Conservation (phyloP, 257 asterid genomes). For the Mitragyna speciosa region DNA sequence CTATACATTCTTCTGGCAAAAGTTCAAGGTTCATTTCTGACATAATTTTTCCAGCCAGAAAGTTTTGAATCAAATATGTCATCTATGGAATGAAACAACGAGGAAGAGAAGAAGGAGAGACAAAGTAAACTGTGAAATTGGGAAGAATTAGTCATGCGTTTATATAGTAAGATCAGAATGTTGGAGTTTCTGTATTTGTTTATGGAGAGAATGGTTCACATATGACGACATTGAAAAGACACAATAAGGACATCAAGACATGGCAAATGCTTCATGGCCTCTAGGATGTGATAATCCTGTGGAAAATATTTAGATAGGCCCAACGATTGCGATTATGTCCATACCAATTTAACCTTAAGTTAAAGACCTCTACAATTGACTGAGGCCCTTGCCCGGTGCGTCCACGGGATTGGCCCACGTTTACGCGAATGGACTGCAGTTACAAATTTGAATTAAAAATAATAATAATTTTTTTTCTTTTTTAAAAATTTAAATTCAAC, state of each 20-base stretch:
- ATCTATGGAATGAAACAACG: neutral
- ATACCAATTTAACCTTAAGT: neutral
- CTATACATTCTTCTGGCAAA: slow-evolving; percentile 64
- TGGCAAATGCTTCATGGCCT: neutral
- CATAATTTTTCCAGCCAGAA: neutral
- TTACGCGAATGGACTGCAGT: too few species aligned
- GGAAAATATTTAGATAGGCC: too few species aligned
- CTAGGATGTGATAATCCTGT: neutral
- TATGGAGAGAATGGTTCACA: too few species aligned
- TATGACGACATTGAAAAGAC: slow-evolving; percentile 9
- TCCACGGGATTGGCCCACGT: too few species aligned
- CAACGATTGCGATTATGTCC: too few species aligned
- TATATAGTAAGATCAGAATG: neutral
- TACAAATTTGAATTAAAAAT: too few species aligned
- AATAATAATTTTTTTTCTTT: too few species aligned
- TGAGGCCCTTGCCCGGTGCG: too few species aligned
- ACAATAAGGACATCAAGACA: neutral
- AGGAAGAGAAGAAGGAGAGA: neutral
- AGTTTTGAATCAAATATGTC: neutral
- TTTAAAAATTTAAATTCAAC: too few species aligned
- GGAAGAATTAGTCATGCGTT: neutral
- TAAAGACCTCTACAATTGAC: too few species aligned
- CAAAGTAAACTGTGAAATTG: neutral
- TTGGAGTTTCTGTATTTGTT: neutral
- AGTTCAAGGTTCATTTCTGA: slow-evolving; percentile 19